These are phyloP conservation scores for Epichloe hybrida DNA, from an alignment of 2,329 filamentous ascomycete genomes.

Conservation along the genomic window DNA sequence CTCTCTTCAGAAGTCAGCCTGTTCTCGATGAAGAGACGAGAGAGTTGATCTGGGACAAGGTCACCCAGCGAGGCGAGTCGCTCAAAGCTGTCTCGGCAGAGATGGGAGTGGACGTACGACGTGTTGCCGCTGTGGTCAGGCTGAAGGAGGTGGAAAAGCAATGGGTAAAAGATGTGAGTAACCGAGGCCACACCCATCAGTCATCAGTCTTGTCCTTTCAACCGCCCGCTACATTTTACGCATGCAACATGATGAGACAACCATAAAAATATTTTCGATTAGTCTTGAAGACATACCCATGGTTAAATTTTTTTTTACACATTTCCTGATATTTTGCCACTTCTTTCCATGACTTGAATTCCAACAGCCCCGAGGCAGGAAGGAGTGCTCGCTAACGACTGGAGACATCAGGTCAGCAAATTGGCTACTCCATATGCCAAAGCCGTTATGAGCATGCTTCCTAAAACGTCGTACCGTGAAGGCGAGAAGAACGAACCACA, in stretches of 20 bases:
- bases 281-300: constrained; percentile 97
- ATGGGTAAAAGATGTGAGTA: constrained; percentile 61
- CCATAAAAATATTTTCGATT: constrained; percentile 72
- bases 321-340: constrained; percentile 21
- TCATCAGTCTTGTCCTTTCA: constrained; percentile 6
- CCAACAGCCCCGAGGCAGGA: background rate
- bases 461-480: constrained; percentile 46
- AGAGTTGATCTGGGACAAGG: constrained; percentile 58
- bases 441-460: constrained; percentile 70
- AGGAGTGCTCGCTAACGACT: background rate
- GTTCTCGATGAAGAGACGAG: constrained; percentile 63
- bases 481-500: constrained; percentile 34
- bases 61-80: constrained; percentile 51
- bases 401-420: constrained; percentile 51
- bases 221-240: background rate
- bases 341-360: constrained; percentile 5
- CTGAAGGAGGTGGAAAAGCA: constrained; percentile 76
- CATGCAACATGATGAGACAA: constrained; percentile 38
- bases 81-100: constrained; percentile 67
- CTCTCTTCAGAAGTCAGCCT: constrained; percentile 52
- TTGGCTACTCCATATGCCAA: constrained; percentile 64
- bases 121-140: constrained; percentile 74
- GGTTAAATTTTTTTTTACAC: constrained; percentile 38
- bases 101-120: constrained; percentile 65
- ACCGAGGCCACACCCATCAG: constrained; percentile 1